Evolutionary conservation across 768 basidiomycete species (phyloP).

Genomic region (Leccinum variicolor): DNA sequence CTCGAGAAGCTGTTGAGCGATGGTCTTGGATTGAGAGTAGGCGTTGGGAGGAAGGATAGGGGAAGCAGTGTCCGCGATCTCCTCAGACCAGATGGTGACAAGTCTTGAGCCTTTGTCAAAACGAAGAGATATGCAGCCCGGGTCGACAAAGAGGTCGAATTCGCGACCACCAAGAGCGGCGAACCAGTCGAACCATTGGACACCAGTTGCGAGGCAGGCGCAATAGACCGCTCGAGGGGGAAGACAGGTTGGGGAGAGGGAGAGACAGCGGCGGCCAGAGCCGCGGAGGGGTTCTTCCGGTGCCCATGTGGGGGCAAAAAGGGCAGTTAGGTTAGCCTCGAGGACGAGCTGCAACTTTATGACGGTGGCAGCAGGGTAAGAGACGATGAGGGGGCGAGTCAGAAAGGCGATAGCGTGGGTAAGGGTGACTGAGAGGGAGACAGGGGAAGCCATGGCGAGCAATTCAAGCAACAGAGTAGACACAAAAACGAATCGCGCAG

Average conservation of each 20-base stretch:
- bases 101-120: constrained; percentile 45
- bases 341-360: constrained; percentile 69
- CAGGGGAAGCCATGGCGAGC: constrained; percentile 29
- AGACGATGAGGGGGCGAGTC: constrained; percentile 57
- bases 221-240: constrained; percentile 72
- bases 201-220: constrained; percentile 63
- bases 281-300: constrained; percentile 62
- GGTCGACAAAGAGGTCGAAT: constrained; percentile 80
- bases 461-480: constrained; percentile 5
- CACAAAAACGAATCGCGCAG: constrained; percentile 29
- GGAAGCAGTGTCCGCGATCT: constrained; percentile 30
- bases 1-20: constrained; percentile 72
- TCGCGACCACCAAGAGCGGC: constrained; percentile 60
- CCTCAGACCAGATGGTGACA: constrained; percentile 68
- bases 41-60: constrained; percentile 16
- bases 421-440: constrained; percentile 63
- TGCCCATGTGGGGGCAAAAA: constrained; percentile 66
- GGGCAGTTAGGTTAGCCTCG: constrained; percentile 68
- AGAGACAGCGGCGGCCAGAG: constrained; percentile 71
- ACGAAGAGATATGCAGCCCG: constrained; percentile 72
- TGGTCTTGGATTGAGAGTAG: constrained; percentile 47
- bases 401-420: constrained; percentile 73
- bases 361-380: constrained; percentile 59
- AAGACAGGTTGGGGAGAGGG: constrained; percentile 62
- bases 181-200: constrained; percentile 85